Conservation (phyloP, 805 yeast species). For the Lipomyces japonicus region DNA sequence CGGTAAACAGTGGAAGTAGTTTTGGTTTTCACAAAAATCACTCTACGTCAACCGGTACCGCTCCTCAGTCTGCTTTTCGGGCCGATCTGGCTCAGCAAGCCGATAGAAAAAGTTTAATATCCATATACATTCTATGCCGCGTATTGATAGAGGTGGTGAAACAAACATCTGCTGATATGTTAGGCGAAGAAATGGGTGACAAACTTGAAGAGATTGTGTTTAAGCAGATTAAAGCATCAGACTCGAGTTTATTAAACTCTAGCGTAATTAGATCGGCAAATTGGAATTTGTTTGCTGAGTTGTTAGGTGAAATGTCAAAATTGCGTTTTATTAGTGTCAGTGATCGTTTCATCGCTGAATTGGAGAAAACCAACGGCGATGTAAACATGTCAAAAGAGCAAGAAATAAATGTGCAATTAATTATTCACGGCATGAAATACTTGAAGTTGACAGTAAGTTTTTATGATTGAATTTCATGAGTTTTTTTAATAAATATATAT, state of each 20-base stretch:
- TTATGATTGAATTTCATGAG: background rate
- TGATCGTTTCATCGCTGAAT: slow-evolving; percentile 87
- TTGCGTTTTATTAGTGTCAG: slow-evolving; percentile 81
- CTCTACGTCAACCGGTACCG: background rate
- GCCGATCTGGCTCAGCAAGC: slow-evolving; percentile 73
- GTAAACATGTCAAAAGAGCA: slow-evolving; percentile 40
- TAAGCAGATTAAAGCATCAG: slow-evolving; percentile 81
- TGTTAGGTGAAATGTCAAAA: slow-evolving; percentile 86
- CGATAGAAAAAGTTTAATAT: slow-evolving; percentile 78
- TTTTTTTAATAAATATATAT: background rate
- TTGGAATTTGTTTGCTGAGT: slow-evolving; percentile 87
- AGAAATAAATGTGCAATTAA: slow-evolving; percentile 62
- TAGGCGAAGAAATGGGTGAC: slow-evolving; percentile 74
- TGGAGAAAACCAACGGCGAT: slow-evolving; percentile 57
- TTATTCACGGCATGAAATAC: slow-evolving; percentile 90
- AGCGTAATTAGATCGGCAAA: slow-evolving; percentile 81
- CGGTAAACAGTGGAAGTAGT: slow-evolving; percentile 3
- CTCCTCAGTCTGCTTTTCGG: slow-evolving; percentile 32
- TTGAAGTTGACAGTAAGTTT: slow-evolving; percentile 50
- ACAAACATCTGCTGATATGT: slow-evolving; percentile 70
- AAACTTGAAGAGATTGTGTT: slow-evolving; percentile 91
- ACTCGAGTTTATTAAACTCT: slow-evolving; percentile 63
- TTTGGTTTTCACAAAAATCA: slow-evolving; percentile 16
- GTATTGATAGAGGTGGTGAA: slow-evolving; percentile 88
- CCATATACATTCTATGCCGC: slow-evolving; percentile 84